Evolutionary conservation across 495 filamentous ascomycete species (phyloP).

Genomic region (Daldinia decipiens): DNA sequence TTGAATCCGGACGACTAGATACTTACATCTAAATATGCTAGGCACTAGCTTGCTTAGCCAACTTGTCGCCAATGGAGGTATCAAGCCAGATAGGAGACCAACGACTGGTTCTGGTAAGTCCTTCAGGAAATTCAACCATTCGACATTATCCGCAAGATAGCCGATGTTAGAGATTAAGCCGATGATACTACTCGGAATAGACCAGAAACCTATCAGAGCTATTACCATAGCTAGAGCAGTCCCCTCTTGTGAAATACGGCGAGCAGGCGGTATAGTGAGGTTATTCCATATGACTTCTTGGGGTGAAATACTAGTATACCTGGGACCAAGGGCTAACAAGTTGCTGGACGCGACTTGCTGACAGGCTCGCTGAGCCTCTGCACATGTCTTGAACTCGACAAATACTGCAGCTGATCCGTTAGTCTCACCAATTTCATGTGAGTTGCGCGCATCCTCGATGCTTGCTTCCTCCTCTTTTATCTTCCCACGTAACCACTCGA

Average conservation of each 20-base stretch:
- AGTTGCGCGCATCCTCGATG: constrained; percentile 74
- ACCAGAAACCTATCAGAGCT: constrained; percentile 87
- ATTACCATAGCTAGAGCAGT: constrained; percentile 70
- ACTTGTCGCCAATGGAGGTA: constrained; percentile 79
- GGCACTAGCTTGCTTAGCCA: constrained; percentile 84
- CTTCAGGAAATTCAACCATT: constrained; percentile 74
- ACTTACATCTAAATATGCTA: constrained; percentile 75
- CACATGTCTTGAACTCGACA: constrained; percentile 81
- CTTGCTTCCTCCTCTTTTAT: constrained; percentile 78
- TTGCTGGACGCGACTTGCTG: constrained; percentile 83
- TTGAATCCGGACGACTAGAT: not conserved
- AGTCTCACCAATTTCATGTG: constrained; percentile 67
- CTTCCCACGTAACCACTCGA: constrained; percentile 82
- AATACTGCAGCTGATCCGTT: constrained; percentile 69
- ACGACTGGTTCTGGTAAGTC: constrained; percentile 70
- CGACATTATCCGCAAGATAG: constrained; percentile 66
- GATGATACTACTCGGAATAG: constrained; percentile 83
- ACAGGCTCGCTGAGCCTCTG: constrained; percentile 82
- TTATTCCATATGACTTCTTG: constrained; percentile 87
- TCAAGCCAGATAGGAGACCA: constrained; percentile 79
- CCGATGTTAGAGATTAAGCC: constrained; percentile 83
- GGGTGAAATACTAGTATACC: constrained; percentile 81
- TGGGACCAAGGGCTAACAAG: constrained; percentile 82
- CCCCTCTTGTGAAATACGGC: constrained; percentile 74
- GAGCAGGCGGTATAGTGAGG: constrained; percentile 82